These are phyloP conservation scores for Climacium dendroides DNA, from an alignment of 225 moss, liverwort and hornwort genomes.

Conservation along the genomic window DNA sequence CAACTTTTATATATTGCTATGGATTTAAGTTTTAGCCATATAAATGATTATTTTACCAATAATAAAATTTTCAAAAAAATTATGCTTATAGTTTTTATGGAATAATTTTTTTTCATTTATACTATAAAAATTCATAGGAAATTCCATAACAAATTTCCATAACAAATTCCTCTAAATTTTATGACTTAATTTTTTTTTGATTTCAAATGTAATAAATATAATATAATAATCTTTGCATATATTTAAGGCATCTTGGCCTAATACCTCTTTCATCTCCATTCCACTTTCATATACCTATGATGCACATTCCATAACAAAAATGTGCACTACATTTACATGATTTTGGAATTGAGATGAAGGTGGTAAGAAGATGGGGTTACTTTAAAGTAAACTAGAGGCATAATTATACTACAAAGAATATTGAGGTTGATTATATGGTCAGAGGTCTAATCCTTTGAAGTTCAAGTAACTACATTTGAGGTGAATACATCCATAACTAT, in stretches of 20 bases:
- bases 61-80: neutral
- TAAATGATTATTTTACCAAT: neutral
- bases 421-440: too few relatives aligned
- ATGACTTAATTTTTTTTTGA: neutral
- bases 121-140: fast-evolving
- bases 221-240: too few relatives aligned
- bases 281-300: fast-evolving
- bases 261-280: neutral
- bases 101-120: neutral
- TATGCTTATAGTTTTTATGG: neutral
- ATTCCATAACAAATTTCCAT: neutral
- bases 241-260: neutral
- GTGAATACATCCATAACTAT: fast-evolving
- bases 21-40: neutral
- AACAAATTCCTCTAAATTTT: neutral
- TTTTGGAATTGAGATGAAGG: neutral
- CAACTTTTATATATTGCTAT: neutral
- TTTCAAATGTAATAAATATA: neutral
- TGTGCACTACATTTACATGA: neutral
- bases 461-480: neutral
- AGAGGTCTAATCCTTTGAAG: too few relatives aligned
- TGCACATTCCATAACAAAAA: neutral
- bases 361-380: neutral
- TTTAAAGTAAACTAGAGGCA: neutral
- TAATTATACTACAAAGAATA: neutral